Base-by-base conservation (phyloP, 768 basidiomycete species). In the Gloeophyllum trabeum region DNA sequence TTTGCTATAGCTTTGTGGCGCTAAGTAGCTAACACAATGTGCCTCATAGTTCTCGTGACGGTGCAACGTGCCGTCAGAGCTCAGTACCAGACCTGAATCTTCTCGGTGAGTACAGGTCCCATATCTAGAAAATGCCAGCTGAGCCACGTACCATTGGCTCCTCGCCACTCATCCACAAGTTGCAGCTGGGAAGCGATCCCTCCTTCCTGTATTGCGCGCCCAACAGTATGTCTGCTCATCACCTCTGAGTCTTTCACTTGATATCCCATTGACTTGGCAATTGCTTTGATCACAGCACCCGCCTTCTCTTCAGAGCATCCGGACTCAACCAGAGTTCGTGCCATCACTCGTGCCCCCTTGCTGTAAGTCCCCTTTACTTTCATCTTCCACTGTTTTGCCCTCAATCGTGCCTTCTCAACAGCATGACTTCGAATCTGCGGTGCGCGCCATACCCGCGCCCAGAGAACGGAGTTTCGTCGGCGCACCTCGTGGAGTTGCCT, bases 161-260 rank as follows among this genome's bases (percentile, higher is more conserved):
- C 7, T 6, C 23, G 24, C 1, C 50, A 20, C 2, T 43, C 53
- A 39, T 47, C 35, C 12, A 23, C 56, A 26, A 57, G 21, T 39
- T 57, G 54, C 14, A 55, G 36, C 6, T 52, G 35, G 5, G 53
- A 47, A 1, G 48, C 47, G 10, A 53, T 37, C 6, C 50, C 53
- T 0, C 52, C 57, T 34, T 55, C 56, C 3, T 30, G 3, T 3
- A 54, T 36, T 5, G 47, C 41, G 3, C 57, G 41, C 2, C 36
- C 35, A 1, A 52, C 49, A 5, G 48, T 48, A 1, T 48, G 48
- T 7, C 42, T 30, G 37, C 51, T 51, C 26, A 53, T 43, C 10
- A 32, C 16, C 28, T 32, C 28, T 16, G 10, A 10, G 16, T 32
- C 28, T n/a, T n/a, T n/a, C 10, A 32, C 16, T 16, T 10, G 16